Percentiles rank a stretch among this genome's conserved stretches.
These are phyloP conservation scores for Fusarium lyarnte DNA, from an alignment of 2,329 filamentous ascomycete genomes.

Conservation along the genomic window DNA sequence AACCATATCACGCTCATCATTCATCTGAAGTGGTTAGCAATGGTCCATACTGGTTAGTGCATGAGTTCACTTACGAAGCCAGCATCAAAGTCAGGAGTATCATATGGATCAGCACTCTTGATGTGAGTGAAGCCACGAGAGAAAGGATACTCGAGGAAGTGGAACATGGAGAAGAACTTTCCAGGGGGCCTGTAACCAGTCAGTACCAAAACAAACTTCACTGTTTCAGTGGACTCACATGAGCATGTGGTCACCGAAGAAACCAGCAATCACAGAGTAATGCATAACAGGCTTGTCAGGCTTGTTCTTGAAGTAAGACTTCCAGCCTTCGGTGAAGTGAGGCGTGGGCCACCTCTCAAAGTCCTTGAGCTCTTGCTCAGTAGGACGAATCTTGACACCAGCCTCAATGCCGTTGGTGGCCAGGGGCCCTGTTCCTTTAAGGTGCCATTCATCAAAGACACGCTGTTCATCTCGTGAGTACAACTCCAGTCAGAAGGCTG, in stretches of 20 bases:
- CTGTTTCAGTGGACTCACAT: conserved; percentile 51
- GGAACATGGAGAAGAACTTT: conserved; percentile 87
- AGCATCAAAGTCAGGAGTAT: conserved; percentile 78
- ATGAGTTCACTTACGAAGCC: conserved; percentile 61
- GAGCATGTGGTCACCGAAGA: conserved; percentile 69
- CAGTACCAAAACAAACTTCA: not conserved
- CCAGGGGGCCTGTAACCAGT: conserved; percentile 69
- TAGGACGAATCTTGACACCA: conserved; percentile 81
- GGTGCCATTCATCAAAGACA: conserved; percentile 80
- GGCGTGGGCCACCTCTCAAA: conserved; percentile 79
- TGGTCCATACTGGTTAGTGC: too few relatives aligned
- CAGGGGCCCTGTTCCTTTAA: conserved; percentile 78
- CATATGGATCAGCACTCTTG: conserved; percentile 76
- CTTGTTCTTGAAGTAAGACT: conserved; percentile 85
- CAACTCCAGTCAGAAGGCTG: too few relatives aligned
- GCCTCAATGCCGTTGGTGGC: conserved; percentile 84
- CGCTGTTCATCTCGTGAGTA: conserved; percentile 46
- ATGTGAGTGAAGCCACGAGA: conserved; percentile 78
- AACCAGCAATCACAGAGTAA: conserved; percentile 78
- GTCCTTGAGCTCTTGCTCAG: conserved; percentile 70
- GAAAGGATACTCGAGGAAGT: conserved; percentile 82
- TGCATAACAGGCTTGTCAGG: conserved; percentile 90
- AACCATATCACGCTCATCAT: conserved; percentile 84
- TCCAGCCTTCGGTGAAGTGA: conserved; percentile 79
- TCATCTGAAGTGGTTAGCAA: conserved; percentile 61